Evolutionary conservation across 371 early-diverging fungal genomes (phyloP).

Genomic region (Rhizomucor miehei): DNA sequence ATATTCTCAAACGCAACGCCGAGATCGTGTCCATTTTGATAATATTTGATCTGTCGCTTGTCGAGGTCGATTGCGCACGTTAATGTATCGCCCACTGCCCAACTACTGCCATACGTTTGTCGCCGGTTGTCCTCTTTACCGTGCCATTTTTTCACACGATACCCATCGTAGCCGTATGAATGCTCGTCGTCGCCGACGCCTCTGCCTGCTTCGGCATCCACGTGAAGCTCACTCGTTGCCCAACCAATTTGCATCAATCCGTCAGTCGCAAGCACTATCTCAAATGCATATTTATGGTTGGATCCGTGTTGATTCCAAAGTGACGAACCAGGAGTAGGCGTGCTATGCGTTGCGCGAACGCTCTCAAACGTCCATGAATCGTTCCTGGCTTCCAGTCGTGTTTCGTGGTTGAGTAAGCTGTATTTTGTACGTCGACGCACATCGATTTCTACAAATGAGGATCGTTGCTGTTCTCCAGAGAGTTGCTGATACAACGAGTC

Average conservation of each 20-base stretch:
- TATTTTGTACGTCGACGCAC: slow-evolving; percentile 25
- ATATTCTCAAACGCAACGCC: slow-evolving; percentile 69
- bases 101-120: slow-evolving; percentile 56
- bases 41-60: slow-evolving; percentile 50
- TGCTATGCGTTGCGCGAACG: slow-evolving; percentile 42
- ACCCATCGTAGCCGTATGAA: slow-evolving; percentile 74
- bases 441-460: slow-evolving; percentile 31
- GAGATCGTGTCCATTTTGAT: slow-evolving; percentile 59
- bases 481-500: slow-evolving; percentile 14
- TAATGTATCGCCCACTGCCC: slow-evolving; percentile 62
- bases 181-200: slow-evolving; percentile 71
- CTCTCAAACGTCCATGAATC: slow-evolving; percentile 76
- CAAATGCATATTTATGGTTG: slow-evolving; percentile 53
- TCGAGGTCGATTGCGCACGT: slow-evolving; percentile 65
- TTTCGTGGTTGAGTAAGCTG: slow-evolving; percentile 35
- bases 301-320: background rate
- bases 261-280: slow-evolving; percentile 53
- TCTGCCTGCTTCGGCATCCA: slow-evolving; percentile 68
- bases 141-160: slow-evolving; percentile 70
- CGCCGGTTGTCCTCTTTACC: slow-evolving; percentile 29
- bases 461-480: slow-evolving; percentile 3
- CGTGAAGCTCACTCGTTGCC: slow-evolving; percentile 46
- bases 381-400: slow-evolving; percentile 31
- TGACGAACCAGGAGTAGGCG: slow-evolving; percentile 8
- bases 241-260: slow-evolving; percentile 79